A percentile compares a stretch with the other conserved stretches of the same genome.
phyloP scores from a whole-genome alignment of 2,329 filamentous ascomycete species.

The Claviceps humidiphila region DNA sequence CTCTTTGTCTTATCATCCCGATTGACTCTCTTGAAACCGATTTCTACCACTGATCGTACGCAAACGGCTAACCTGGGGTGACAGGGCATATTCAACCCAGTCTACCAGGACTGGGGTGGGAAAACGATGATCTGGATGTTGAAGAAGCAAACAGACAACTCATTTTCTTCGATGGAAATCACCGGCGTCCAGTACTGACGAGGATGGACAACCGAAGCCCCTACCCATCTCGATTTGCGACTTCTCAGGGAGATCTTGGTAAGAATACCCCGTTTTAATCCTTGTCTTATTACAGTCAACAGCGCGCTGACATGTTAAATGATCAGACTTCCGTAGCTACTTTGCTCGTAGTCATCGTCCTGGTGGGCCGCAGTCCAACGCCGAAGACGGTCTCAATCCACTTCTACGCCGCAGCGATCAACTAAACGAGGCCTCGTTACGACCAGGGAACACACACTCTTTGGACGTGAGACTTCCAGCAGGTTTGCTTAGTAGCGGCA shows the following conservation, averaged over 20 bases:
- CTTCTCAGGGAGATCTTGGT: conserved; percentile 40
- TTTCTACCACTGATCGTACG: background rate
- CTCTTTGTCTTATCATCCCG: background rate
- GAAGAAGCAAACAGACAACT: conserved; percentile 34
- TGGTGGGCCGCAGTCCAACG: conserved; percentile 38
- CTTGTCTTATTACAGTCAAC: background rate
- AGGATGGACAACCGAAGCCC: conserved; percentile 37
- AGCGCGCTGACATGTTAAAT: background rate
- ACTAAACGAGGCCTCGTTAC: conserved; percentile 32
- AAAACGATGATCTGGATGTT: conserved; percentile 39
- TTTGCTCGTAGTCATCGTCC: conserved; percentile 40
- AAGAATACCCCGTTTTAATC: conserved; percentile 11
- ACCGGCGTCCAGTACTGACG: conserved; percentile 19
- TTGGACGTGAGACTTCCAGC: conserved; percentile 40
- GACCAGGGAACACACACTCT: conserved; percentile 34
- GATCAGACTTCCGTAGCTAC: conserved; percentile 33
- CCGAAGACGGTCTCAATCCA: conserved; percentile 78
- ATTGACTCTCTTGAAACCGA: background rate
- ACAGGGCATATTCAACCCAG: conserved; percentile 16
- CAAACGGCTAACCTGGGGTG: background rate
- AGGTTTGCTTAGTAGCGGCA: conserved; percentile 27
- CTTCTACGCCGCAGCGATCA: conserved; percentile 54
- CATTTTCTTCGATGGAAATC: conserved; percentile 37
- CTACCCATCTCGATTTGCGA: conserved; percentile 44
- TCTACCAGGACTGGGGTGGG: conserved; percentile 43